Conservation (phyloP, 1,139 yeast genomes). For the Candida sanyaensis region DNA sequence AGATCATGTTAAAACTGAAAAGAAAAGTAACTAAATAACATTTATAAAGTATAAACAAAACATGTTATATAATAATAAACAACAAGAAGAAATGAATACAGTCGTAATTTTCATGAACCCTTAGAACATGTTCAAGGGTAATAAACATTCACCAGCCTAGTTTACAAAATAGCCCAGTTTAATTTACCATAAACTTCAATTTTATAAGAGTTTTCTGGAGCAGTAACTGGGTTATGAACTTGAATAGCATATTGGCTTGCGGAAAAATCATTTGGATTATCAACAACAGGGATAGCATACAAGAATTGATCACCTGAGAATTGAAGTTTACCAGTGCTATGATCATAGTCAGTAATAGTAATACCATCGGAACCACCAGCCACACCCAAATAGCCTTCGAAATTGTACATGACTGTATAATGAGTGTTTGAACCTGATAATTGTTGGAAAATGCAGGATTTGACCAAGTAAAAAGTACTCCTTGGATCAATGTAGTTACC, state of each 20-base stretch:
- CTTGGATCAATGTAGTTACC: constrained; percentile 2
- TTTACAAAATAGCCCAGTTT: constrained; percentile 4
- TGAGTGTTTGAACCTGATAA: background rate
- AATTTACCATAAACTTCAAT: background rate
- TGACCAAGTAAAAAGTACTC: constrained; percentile 1
- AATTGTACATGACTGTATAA: background rate
- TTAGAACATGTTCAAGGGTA: background rate
- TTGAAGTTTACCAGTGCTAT: background rate
- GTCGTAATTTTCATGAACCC: background rate
- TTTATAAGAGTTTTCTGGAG: constrained; percentile 2
- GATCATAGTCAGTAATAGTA: constrained; percentile 1
- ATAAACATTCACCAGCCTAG: too few species aligned
- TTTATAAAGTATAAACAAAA: too few species aligned
- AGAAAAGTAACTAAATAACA: background rate
- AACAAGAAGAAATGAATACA: background rate
- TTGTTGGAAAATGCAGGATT: background rate
- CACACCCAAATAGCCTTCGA: constrained; percentile 1
- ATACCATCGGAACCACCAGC: constrained; percentile 6
- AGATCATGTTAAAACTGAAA: too few species aligned
- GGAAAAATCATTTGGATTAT: background rate
- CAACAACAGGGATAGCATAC: constrained; percentile 5
- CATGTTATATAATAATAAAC: background rate
- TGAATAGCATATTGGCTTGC: constrained; percentile 5
- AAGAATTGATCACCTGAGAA: constrained; percentile 4
- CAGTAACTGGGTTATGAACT: background rate